Conservation (phyloP, 441 rosid genomes). For the Erysimum pusillum region DNA sequence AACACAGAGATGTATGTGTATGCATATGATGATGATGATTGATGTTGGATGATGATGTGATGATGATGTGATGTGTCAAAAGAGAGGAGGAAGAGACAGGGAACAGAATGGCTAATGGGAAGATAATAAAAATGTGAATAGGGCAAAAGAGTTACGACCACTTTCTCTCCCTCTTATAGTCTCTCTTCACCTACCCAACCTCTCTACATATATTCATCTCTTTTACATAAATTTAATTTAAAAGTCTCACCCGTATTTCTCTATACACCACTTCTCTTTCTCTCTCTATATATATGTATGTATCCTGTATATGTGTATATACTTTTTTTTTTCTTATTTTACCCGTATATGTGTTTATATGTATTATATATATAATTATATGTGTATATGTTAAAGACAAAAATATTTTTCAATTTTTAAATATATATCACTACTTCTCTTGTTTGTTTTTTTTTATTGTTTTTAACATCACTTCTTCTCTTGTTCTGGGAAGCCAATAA, state of each 20-base stretch:
- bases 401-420: constrained; percentile 23
- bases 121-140: constrained; percentile 49
- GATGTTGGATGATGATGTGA: constrained; percentile 44
- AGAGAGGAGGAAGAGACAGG: constrained; percentile 44
- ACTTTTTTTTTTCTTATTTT: background rate
- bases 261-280: constrained; percentile 37
- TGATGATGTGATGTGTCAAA: constrained; percentile 47
- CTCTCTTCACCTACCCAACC: constrained; percentile 71
- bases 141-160: constrained; percentile 46
- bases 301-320: background rate
- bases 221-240: constrained; percentile 15
- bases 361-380: constrained; percentile 49
- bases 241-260: constrained; percentile 15
- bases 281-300: constrained; percentile 1
- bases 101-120: constrained; percentile 42
- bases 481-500: constrained; percentile 15
- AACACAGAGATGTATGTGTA: constrained; percentile 32
- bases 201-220: constrained; percentile 10
- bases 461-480: background rate
- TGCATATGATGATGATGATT: constrained; percentile 56
- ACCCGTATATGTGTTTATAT: constrained; percentile 51
- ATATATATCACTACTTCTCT: background rate
- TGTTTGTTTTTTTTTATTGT: background rate
- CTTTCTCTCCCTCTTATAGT: constrained; percentile 66
- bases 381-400: constrained; percentile 42